Evolutionary conservation across 176 grass and related monocot species (phyloP).

Genomic region (Triticum aestivum): DNA sequence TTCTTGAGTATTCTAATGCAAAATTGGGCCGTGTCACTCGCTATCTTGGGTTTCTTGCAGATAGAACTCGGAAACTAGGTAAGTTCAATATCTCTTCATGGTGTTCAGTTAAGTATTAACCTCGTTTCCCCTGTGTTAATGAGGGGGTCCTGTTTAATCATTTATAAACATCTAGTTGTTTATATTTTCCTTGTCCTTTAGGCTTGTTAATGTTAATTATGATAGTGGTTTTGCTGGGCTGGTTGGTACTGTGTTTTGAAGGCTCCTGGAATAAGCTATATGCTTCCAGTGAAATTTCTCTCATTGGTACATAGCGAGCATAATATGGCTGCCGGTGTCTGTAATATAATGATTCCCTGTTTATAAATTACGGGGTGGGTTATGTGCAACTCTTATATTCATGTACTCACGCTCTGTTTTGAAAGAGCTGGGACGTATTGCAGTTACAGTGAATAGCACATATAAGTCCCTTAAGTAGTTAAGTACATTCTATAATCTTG

Average conservation of each 20-base stretch:
- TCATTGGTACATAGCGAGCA: background rate
- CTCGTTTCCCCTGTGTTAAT: slow-evolving; percentile 4
- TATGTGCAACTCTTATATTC: slow-evolving; percentile 3
- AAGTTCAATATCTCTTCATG: slow-evolving; percentile 27
- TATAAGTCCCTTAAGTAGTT: background rate
- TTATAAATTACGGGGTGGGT: background rate
- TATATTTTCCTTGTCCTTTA: slow-evolving; percentile 5
- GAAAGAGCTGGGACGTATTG: background rate
- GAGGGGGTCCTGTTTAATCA: slow-evolving; percentile 2
- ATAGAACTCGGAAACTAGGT: slow-evolving; percentile 96
- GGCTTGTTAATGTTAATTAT: slow-evolving; percentile 4
- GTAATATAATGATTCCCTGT: background rate
- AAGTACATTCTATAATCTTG: background rate
- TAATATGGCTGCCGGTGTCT: slow-evolving; percentile 12
- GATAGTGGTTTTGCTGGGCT: background rate
- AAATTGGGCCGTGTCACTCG: slow-evolving; percentile 91
- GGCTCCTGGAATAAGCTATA: slow-evolving; percentile 2
- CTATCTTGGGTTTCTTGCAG: slow-evolving; percentile 95
- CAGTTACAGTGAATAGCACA: background rate
- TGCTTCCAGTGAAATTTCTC: slow-evolving; percentile 2
- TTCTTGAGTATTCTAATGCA: slow-evolving; percentile 94
- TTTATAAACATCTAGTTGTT: background rate
- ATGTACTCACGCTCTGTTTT: background rate
- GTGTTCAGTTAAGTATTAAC: slow-evolving; percentile 13
- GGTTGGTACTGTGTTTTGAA: background rate